Conservation (phyloP, 768 basidiomycete species). For the Collybiopsis luxurians region DNA sequence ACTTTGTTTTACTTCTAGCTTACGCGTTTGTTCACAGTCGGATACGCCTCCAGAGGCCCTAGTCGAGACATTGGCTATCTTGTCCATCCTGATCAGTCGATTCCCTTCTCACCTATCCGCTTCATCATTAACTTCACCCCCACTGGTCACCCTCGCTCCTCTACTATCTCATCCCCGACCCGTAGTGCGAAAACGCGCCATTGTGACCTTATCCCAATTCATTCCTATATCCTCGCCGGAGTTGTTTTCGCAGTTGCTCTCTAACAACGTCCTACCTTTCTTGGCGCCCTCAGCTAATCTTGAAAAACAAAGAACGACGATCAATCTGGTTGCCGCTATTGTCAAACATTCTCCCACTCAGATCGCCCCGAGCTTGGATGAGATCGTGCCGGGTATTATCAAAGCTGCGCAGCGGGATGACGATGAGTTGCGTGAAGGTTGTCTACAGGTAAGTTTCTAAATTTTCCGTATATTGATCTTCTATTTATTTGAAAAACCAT, state of each 20-base stretch:
- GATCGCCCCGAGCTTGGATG: conserved; percentile 55
- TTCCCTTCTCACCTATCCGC: conserved; percentile 70
- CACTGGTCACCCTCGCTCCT: conserved; percentile 66
- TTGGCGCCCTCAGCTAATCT: conserved; percentile 48
- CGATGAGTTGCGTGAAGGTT: conserved; percentile 80
- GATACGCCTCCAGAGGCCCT: conserved; percentile 77
- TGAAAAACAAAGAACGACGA: conserved; percentile 74
- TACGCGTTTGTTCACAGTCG: conserved; percentile 34
- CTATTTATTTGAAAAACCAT: conserved; percentile 7
- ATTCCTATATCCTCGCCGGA: conserved; percentile 67
- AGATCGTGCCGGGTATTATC: conserved; percentile 70
- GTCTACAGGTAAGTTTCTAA: conserved; percentile 56
- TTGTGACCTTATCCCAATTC: conserved; percentile 82
- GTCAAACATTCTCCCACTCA: conserved; percentile 71
- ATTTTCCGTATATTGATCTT: neutral
- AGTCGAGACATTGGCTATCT: conserved; percentile 78
- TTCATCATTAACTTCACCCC: conserved; percentile 50
- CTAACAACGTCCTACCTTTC: conserved; percentile 57
- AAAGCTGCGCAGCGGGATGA: conserved; percentile 71
- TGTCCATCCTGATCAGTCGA: conserved; percentile 84
- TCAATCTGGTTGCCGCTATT: conserved; percentile 77
- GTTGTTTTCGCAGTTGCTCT: conserved; percentile 61
- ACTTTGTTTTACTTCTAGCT: neutral
- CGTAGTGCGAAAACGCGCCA: conserved; percentile 91
- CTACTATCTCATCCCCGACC: conserved; percentile 73